These are phyloP conservation scores for Penicillium nucicola DNA, from an alignment of 495 filamentous ascomycete species.

Conservation along the genomic window DNA sequence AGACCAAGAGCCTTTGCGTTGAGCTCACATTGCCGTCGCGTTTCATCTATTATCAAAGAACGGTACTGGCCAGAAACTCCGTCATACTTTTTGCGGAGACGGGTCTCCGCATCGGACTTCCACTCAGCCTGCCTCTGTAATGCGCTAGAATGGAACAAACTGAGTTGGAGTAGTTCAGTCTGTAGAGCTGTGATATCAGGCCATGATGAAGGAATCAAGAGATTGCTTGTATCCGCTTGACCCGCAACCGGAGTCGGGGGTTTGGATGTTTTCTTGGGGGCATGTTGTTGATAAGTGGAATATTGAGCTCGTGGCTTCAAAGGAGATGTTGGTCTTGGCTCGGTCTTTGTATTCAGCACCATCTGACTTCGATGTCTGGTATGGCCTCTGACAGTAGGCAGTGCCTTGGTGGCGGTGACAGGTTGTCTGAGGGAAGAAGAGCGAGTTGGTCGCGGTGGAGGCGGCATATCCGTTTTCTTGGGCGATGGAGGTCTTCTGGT, in stretches of 20 bases:
- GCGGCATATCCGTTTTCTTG: constrained; percentile 39
- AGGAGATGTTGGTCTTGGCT: constrained; percentile 11
- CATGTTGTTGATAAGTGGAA: constrained; percentile 66
- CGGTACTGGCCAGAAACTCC: constrained; percentile 34
- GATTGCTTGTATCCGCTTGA: constrained; percentile 6
- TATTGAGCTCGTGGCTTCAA: constrained; percentile 52
- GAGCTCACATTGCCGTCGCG: constrained; percentile 33
- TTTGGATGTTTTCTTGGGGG: constrained; percentile 61
- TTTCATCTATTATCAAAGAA: constrained; percentile 32
- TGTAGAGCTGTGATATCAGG: constrained; percentile 63
- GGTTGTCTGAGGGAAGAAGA: constrained; percentile 45
- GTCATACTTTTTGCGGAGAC: constrained; percentile 39
- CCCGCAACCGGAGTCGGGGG: constrained; percentile 44
- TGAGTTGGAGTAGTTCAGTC: constrained; percentile 69
- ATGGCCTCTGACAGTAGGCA: constrained; percentile 24
- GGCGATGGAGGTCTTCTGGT: constrained; percentile 28
- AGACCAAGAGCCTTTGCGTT: constrained; percentile 37
- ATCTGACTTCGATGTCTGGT: constrained; percentile 39
- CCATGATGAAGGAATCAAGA: constrained; percentile 38
- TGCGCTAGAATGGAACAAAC: constrained; percentile 58
- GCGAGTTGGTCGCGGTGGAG: constrained; percentile 31
- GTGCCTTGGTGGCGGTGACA: constrained; percentile 10
- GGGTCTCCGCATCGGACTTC: constrained; percentile 30
- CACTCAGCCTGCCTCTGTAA: constrained; percentile 32
- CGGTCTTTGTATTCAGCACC: constrained; percentile 12